Conservation (phyloP, 768 basidiomycete species). For the Strobilomyces echinocephalus region DNA sequence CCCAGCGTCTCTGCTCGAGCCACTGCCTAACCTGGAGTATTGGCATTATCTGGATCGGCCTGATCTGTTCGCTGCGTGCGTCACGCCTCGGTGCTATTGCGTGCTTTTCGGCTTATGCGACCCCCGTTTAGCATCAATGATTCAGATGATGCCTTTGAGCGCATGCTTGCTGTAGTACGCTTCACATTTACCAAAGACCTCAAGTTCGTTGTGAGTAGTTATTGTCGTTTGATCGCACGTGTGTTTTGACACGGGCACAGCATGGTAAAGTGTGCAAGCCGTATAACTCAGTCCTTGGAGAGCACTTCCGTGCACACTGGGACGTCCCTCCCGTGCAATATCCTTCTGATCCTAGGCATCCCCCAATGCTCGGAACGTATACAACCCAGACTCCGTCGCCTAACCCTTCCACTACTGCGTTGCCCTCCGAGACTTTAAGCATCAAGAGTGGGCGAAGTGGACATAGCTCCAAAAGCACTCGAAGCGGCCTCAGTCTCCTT, state of each 20-base stretch:
- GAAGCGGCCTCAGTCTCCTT: slow-evolving; percentile 52
- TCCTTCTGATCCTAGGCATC: slow-evolving; percentile 41
- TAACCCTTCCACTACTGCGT: slow-evolving; percentile 17
- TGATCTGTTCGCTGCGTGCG: slow-evolving; percentile 87
- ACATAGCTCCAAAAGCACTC: slow-evolving; percentile 56
- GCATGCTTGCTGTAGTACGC: slow-evolving; percentile 88
- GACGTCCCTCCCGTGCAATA: slow-evolving; percentile 63
- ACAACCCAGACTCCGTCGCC: slow-evolving; percentile 27
- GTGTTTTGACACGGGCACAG: slow-evolving; percentile 35
- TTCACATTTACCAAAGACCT: slow-evolving; percentile 92
- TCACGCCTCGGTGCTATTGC: slow-evolving; percentile 15
- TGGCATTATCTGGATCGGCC: slow-evolving; percentile 92
- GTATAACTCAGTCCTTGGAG: slow-evolving; percentile 82
- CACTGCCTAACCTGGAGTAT: slow-evolving; percentile 93
- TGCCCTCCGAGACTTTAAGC: slow-evolving; percentile 46
- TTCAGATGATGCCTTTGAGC: slow-evolving; percentile 84
- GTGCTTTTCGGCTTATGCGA: slow-evolving; percentile 2
- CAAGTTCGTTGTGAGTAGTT: slow-evolving; percentile 72
- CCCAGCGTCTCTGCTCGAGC: slow-evolving; percentile 89
- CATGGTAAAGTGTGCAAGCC: slow-evolving; percentile 93
- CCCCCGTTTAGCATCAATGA: slow-evolving; percentile 72
- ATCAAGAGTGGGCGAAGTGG: slow-evolving; percentile 45
- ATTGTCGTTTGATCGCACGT: neutral
- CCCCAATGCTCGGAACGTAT: slow-evolving; percentile 44
- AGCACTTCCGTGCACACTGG: slow-evolving; percentile 88